Evolutionary conservation across 2,329 filamentous ascomycete genomes (phyloP).

Genomic region (Neopestalotiopsis sp.): DNA sequence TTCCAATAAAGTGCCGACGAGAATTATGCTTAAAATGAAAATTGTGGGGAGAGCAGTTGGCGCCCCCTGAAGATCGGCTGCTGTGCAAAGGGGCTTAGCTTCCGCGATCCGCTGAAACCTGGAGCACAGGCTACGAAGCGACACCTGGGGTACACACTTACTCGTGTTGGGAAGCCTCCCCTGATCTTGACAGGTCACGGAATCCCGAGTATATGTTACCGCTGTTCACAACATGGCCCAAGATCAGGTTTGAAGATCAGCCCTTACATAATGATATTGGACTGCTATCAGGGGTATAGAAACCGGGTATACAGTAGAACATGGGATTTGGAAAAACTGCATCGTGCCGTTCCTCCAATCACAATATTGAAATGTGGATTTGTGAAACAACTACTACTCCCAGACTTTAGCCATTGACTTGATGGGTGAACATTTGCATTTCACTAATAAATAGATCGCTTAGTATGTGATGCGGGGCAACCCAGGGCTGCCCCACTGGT

Average conservation of each 20-base stretch:
- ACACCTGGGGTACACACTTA: background rate
- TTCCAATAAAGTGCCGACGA: background rate
- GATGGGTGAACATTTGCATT: too few species aligned
- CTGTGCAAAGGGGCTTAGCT: background rate
- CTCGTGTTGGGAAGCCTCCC: background rate
- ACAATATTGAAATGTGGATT: too few species aligned
- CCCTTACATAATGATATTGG: background rate
- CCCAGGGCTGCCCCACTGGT: too few species aligned
- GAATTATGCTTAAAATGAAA: background rate
- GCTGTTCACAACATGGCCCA: background rate
- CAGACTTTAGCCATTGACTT: too few species aligned
- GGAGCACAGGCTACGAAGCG: background rate
- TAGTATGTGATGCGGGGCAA: too few species aligned
- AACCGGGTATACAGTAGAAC: too few species aligned
- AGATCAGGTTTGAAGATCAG: background rate
- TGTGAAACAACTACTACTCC: too few species aligned
- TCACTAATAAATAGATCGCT: too few species aligned
- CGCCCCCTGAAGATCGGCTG: background rate
- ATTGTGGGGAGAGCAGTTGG: background rate
- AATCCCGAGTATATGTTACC: background rate
- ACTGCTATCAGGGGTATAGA: too few species aligned
- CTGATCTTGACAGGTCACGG: background rate
- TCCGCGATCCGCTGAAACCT: background rate
- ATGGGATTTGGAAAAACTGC: too few species aligned
- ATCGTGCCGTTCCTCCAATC: too few species aligned